phyloP scores from a whole-genome alignment of 2,329 filamentous ascomycete genomes.

The Alternaria conjuncta region DNA sequence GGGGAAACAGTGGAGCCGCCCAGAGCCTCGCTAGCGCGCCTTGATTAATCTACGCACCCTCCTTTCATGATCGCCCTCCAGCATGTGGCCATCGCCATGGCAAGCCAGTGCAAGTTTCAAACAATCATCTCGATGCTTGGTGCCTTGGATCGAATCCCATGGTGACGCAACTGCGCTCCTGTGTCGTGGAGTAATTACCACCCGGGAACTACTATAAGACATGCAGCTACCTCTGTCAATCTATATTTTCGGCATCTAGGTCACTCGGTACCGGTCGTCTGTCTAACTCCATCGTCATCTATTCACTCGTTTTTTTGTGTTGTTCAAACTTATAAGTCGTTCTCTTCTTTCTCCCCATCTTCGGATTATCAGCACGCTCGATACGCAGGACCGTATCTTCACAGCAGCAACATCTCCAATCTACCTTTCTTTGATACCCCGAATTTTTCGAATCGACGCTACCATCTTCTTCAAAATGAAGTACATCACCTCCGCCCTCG shows the following conservation, averaged over 20 bases:
- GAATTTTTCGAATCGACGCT: background rate
- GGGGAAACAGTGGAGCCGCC: constrained; percentile 8
- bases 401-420: background rate
- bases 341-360: constrained; percentile 8
- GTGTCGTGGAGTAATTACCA: constrained; percentile 25
- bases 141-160: background rate
- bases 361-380: constrained; percentile 4
- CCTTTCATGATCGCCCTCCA: constrained; percentile 33
- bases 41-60: constrained; percentile 39
- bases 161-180: constrained; percentile 15
- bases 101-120: constrained; percentile 29
- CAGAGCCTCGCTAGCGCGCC: constrained; percentile 31
- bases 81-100: constrained; percentile 20
- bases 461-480: constrained; percentile 33
- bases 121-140: constrained; percentile 3
- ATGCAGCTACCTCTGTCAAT: constrained; percentile 18
- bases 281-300: constrained; percentile 17
- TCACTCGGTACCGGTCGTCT: constrained; percentile 22
- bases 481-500: constrained; percentile 36
- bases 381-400: constrained; percentile 12
- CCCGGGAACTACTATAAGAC: constrained; percentile 24
- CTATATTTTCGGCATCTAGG: constrained; percentile 22
- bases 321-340: constrained; percentile 19
- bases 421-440: constrained; percentile 3
- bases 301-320: constrained; percentile 7